These are phyloP conservation scores for Suhomyces kilbournensis DNA, from an alignment of 805 yeast genomes.

Conservation along the genomic window DNA sequence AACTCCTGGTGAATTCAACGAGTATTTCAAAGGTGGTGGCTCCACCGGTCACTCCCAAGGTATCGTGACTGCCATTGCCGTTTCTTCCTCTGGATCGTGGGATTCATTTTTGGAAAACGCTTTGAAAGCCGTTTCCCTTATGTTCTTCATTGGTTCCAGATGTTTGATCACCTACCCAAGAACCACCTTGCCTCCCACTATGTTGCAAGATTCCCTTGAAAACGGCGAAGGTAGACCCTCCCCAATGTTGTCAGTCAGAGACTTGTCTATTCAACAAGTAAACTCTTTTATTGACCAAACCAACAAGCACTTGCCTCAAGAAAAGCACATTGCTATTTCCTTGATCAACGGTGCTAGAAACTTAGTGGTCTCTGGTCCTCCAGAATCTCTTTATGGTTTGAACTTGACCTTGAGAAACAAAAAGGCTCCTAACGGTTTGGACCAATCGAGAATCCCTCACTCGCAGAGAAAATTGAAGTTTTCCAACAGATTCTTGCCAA, in stretches of 20 bases:
- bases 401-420: conserved; percentile 88
- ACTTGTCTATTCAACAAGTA: conserved; percentile 76
- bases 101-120: conserved; percentile 70
- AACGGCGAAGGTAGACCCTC: conserved; percentile 96
- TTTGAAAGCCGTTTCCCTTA: conserved; percentile 73
- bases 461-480: conserved; percentile 93
- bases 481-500: conserved; percentile 91
- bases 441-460: conserved; percentile 91
- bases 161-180: conserved; percentile 88
- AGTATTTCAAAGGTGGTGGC: conserved; percentile 52
- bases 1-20: conserved; percentile 84
- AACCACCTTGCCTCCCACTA: conserved; percentile 91
- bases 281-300: conserved; percentile 78
- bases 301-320: conserved; percentile 88
- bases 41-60: conserved; percentile 91
- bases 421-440: conserved; percentile 91
- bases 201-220: conserved; percentile 86
- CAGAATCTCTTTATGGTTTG: conserved; percentile 95
- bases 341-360: conserved; percentile 94
- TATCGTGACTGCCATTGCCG: conserved; percentile 87
- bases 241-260: conserved; percentile 95
- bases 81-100: conserved; percentile 82
- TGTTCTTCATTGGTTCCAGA: conserved; percentile 92
- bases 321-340: conserved; percentile 86
- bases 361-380: conserved; percentile 95